A percentile compares a stretch with the other conserved stretches of the same genome.
Conservation (phyloP, 202 grass and related monocot species). For the Dendrocalamus latiflorus region DNA sequence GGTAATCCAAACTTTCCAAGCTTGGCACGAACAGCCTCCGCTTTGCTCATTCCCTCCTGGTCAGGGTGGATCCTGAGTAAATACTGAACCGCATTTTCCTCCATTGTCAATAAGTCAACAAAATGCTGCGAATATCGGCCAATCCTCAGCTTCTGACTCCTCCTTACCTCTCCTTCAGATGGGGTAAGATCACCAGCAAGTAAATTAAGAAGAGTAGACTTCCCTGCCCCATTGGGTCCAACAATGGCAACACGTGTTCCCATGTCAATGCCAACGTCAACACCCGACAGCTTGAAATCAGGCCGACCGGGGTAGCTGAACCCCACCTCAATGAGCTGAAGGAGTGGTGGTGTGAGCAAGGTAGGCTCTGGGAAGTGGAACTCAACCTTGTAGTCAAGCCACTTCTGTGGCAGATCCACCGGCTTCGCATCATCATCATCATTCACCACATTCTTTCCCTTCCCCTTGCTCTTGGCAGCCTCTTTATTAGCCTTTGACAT, state of each 20-base stretch:
- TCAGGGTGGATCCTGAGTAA: conserved; percentile 35
- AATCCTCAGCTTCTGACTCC: conserved; percentile 44
- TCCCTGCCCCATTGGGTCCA: conserved; percentile 42
- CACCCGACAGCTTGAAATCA: conserved; percentile 33
- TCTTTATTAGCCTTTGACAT: background rate
- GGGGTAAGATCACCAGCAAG: conserved; percentile 35
- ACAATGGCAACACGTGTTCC: conserved; percentile 48
- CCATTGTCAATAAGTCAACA: conserved; percentile 31
- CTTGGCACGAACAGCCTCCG: conserved; percentile 47
- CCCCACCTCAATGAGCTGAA: conserved; percentile 37
- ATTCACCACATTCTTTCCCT: conserved; percentile 22
- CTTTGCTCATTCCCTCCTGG: conserved; percentile 33
- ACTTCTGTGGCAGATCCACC: conserved; percentile 31
- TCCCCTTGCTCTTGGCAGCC: conserved; percentile 40
- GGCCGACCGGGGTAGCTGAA: conserved; percentile 28
- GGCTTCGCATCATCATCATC: conserved; percentile 35
- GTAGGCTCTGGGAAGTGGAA: conserved; percentile 50
- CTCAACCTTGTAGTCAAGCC: conserved; percentile 42
- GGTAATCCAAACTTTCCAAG: conserved; percentile 68
- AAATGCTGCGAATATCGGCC: conserved; percentile 50
- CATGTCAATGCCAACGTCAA: conserved; percentile 44
- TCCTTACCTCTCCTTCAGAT: conserved; percentile 30
- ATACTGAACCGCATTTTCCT: conserved; percentile 41
- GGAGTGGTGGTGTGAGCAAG: conserved; percentile 32
- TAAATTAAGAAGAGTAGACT: conserved; percentile 46